Conservation (phyloP, 1,284 basidiomycete genomes). For the Cerioporus squamosus region DNA sequence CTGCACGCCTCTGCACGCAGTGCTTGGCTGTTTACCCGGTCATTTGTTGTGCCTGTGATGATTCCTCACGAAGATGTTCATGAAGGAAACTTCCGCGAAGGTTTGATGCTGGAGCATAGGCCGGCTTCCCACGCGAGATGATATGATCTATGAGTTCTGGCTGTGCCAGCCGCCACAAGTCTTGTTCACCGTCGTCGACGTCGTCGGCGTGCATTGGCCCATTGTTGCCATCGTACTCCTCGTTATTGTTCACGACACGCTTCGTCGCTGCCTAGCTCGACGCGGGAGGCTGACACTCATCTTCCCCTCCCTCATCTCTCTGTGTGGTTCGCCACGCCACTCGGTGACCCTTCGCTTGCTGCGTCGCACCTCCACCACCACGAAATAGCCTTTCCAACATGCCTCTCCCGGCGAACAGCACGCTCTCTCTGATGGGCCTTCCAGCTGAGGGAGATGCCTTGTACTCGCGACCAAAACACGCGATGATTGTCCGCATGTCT, state of each 20-base stretch:
- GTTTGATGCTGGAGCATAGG: slow-evolving; percentile 1
- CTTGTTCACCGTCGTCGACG: background rate
- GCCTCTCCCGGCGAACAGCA: slow-evolving; percentile 61
- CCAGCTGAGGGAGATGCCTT: slow-evolving; percentile 54
- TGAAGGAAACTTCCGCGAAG: slow-evolving; percentile 17
- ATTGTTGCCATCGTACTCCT: background rate
- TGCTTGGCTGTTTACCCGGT: too few relatives aligned
- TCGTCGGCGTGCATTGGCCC: slow-evolving; percentile 4
- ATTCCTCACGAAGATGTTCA: background rate
- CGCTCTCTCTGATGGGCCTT: slow-evolving; percentile 60
- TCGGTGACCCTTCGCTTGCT: background rate
- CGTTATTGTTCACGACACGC: background rate
- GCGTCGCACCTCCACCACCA: slow-evolving; percentile 2
- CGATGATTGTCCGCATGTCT: slow-evolving; percentile 75
- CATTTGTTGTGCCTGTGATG: background rate
- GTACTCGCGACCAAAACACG: slow-evolving; percentile 66
- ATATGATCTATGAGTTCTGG: slow-evolving; percentile 18
- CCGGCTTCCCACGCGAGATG: slow-evolving; percentile 16
- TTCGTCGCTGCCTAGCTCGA: background rate
- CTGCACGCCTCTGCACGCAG: too few relatives aligned
- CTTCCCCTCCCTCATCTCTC: background rate
- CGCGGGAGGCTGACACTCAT: background rate
- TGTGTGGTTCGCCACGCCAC: background rate
- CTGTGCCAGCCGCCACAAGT: slow-evolving; percentile 15
- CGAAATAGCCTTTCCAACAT: slow-evolving; percentile 39